phyloP scores from a whole-genome alignment of 495 filamentous ascomycete genomes.

The Podospora sp. region DNA sequence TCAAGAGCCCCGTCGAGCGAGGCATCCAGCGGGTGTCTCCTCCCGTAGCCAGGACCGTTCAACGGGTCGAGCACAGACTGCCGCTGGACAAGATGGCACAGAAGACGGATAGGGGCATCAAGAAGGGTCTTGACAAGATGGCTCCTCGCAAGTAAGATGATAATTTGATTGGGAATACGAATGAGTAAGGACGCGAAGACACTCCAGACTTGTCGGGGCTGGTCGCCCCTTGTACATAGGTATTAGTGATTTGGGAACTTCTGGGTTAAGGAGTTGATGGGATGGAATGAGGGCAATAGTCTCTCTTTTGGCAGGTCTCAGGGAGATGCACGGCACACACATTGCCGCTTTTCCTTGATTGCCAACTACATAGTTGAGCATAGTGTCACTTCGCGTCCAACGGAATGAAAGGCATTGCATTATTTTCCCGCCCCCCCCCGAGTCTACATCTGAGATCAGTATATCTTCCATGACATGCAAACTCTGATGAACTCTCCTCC shows the following conservation, averaged over 20 bases:
- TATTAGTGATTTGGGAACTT: background rate
- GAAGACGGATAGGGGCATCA: slow-evolving; percentile 44
- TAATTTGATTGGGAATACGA: background rate
- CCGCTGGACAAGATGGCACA: slow-evolving; percentile 51
- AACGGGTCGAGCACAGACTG: slow-evolving; percentile 42
- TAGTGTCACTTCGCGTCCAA: slow-evolving; percentile 7
- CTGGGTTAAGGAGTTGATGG: slow-evolving; percentile 2
- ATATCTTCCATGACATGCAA: too few species aligned
- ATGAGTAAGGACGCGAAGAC: slow-evolving; percentile 9
- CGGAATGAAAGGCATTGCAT: background rate
- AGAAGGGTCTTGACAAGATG: slow-evolving; percentile 41
- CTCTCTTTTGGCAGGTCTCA: slow-evolving; percentile 2
- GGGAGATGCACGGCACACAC: background rate
- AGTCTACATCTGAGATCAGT: too few species aligned
- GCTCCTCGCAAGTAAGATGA: background rate
- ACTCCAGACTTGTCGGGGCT: slow-evolving; percentile 1
- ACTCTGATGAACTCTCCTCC: too few species aligned
- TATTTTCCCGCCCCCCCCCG: background rate
- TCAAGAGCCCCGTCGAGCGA: slow-evolving; percentile 46
- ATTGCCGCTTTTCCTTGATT: slow-evolving; percentile 1
- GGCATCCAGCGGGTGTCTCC: slow-evolving; percentile 47
- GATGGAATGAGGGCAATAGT: background rate
- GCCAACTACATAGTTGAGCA: slow-evolving; percentile 8
- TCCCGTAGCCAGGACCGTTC: slow-evolving; percentile 43
- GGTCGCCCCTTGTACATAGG: background rate